These are phyloP conservation scores for Fonsecaea pedrosoi DNA, from an alignment of 2,329 filamentous ascomycete species.

Conservation along the genomic window DNA sequence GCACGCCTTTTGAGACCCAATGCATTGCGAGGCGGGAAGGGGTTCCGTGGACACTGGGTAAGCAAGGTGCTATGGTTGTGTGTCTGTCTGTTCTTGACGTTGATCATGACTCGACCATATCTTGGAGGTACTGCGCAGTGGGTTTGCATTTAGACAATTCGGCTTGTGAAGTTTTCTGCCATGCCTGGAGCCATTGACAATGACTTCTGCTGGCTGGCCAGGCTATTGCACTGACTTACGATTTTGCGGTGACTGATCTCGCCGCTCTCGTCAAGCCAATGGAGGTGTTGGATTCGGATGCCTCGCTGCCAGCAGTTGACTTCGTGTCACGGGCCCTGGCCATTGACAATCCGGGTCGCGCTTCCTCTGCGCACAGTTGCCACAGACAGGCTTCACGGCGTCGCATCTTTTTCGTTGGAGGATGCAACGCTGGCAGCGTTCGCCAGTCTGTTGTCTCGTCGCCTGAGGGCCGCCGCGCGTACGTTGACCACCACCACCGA, in stretches of 20 bases:
- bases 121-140: not conserved
- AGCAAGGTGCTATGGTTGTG: not conserved
- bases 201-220: not conserved
- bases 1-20: not conserved
- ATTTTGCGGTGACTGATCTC: not conserved
- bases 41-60: not conserved
- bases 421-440: conserved; percentile 19
- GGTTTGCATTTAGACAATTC: not conserved
- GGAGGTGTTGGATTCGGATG: not conserved
- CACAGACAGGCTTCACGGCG: conserved; percentile 13
- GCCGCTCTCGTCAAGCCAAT: not conserved
- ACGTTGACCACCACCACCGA: not conserved
- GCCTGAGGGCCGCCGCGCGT: not conserved
- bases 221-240: not conserved
- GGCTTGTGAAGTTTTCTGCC: not conserved
- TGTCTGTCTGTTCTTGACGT: not conserved
- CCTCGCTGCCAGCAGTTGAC: not conserved
- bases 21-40: not conserved
- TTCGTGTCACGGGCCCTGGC: not conserved
- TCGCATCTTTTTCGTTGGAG: conserved; percentile 21
- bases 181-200: not conserved
- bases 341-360: not conserved
- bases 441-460: not conserved
- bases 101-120: not conserved
- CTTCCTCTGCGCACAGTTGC: conserved; percentile 8